Base-by-base conservation (phyloP, 768 basidiomycete species). In the Podaxis sp. region DNA sequence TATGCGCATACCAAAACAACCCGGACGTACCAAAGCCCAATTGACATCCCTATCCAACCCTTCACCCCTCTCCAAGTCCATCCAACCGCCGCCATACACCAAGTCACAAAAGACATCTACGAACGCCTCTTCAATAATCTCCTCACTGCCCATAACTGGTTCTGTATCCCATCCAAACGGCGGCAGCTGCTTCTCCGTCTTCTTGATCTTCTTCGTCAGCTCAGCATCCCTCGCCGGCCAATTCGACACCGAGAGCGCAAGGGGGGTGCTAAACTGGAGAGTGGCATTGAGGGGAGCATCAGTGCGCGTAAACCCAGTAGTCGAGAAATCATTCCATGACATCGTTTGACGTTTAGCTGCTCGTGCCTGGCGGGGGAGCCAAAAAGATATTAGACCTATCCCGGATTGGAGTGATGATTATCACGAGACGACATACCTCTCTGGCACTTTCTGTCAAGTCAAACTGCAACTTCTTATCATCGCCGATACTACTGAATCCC, bases 121-220 rank as follows among this genome's bases (percentile, higher is more conserved):
- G 72, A 98, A 98, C 1, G 90, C 83, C 73, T 94, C 94, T 71
- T 99, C 96, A 46, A 98, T 80, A 59, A 93, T 82, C 69, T 91
- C 91, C 67, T 93, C 90, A 9, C 76, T 74, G 4, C 90, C 93
- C 63, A 88, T 76, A 19, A 92, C 86, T 0, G 94, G 91, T 46
- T 89, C 88, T 0, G 93, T 96, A 69, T 97, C 94, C 91, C 94
- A 96, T 0, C 93, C 89, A 70, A 99, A 99, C 0, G 88, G 77
- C 1, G 94, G 93, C 24, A 96, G 79, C 1, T 83, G 76, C 71
- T 90, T 91, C 69, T 94, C 90, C 3, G 86, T 81, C 75, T 96
- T 96, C 74, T 91, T 91, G 41, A 98, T 75, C 72, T 94, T 92
- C 68, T 84, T 86, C 22, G 80, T 82, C 6, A 96, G 78, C 66